A percentile compares a stretch with the other conserved stretches of the same genome.
Conservation (phyloP, 2,329 filamentous ascomycete genomes). For the Fusarium ramigenum region DNA sequence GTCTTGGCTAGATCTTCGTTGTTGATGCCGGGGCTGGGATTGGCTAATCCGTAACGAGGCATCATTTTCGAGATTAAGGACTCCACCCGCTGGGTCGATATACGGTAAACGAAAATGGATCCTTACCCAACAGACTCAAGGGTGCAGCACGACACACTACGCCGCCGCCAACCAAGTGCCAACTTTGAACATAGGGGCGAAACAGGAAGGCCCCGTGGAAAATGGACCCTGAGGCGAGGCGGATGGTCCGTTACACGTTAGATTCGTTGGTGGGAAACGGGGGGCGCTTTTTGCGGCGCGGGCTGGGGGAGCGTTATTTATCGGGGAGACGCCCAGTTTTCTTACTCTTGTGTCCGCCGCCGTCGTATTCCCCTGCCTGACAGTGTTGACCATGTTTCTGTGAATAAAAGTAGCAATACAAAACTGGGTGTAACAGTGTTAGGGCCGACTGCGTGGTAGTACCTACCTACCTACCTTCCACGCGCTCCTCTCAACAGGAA, state of each 20-base stretch:
- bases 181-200: neutral
- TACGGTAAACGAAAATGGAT: slow-evolving; percentile 34
- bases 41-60: slow-evolving; percentile 7
- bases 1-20: neutral
- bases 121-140: neutral
- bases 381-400: neutral
- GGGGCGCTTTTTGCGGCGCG: neutral
- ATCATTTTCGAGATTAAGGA: slow-evolving; percentile 11
- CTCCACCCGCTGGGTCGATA: slow-evolving; percentile 7
- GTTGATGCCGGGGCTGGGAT: neutral
- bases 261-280: neutral
- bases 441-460: slow-evolving; percentile 2
- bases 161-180: neutral
- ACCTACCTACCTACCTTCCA: neutral
- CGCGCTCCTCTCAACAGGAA: neutral
- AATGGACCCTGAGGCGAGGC: slow-evolving; percentile 1
- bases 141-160: neutral
- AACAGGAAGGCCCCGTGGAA: neutral
- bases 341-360: neutral
- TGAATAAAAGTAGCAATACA: neutral
- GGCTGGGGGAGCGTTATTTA: slow-evolving; percentile 22
- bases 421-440: slow-evolving; percentile 15
- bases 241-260: slow-evolving; percentile 9
- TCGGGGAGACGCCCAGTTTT: slow-evolving; percentile 1
- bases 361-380: neutral